Evolutionary conservation across 495 filamentous ascomycete genomes (phyloP).

Genomic region (Pyronema omphalodes): DNA sequence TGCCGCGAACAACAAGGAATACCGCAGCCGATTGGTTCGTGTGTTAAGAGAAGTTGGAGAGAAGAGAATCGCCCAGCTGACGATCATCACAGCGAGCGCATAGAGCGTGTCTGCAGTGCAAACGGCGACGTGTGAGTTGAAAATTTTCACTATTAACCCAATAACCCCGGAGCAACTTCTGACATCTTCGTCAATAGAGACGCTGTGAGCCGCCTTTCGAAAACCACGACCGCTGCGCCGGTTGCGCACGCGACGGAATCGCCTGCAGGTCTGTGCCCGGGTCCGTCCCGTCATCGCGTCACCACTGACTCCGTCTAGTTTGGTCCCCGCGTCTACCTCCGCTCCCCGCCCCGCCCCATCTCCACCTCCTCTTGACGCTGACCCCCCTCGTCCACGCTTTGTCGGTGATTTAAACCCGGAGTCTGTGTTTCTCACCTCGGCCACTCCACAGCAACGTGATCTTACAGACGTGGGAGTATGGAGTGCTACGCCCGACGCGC

Average conservation of each 20-base stretch:
- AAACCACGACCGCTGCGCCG: slow-evolving; percentile 22
- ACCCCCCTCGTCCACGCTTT: slow-evolving; percentile 20
- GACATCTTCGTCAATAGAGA: slow-evolving; percentile 5
- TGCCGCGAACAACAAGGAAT: slow-evolving; percentile 22
- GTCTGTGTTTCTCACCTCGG: slow-evolving; percentile 28
- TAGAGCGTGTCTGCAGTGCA: slow-evolving; percentile 10
- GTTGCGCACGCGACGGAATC: slow-evolving; percentile 19
- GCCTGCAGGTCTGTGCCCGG: slow-evolving; percentile 13
- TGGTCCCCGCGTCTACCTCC: not conserved
- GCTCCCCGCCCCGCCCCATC: not conserved
- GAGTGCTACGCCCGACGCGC: slow-evolving; percentile 24
- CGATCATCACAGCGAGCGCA: not conserved
- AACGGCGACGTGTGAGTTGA: slow-evolving; percentile 17
- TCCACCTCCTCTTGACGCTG: not conserved
- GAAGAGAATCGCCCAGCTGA: not conserved
- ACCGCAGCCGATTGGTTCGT: slow-evolving; percentile 11
- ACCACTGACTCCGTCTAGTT: not conserved
- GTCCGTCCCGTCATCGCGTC: not conserved
- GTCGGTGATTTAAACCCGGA: slow-evolving; percentile 35
- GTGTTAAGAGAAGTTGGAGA: not conserved
- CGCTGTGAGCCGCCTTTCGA: slow-evolving; percentile 20
- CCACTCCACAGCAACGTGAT: slow-evolving; percentile 23
- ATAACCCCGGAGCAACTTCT: not conserved
- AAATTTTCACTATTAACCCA: not conserved
- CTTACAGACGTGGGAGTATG: slow-evolving; percentile 31